phyloP scores from a whole-genome alignment of 805 yeast genomes.

The Cyberlindnera petersonii region DNA sequence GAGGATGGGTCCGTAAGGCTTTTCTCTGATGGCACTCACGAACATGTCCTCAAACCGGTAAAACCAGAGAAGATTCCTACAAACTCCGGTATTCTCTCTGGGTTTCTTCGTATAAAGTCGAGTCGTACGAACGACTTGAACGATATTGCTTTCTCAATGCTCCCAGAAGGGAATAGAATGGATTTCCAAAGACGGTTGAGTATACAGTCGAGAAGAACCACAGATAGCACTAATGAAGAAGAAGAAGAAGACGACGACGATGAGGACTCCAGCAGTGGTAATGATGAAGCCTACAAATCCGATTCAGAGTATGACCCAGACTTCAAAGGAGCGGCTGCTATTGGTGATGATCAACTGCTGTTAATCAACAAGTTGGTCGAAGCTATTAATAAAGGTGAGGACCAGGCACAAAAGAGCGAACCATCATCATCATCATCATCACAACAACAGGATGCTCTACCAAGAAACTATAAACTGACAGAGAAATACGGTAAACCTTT shows the following conservation, averaged over 20 bases:
- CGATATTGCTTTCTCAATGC: slow-evolving; percentile 27
- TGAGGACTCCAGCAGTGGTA: slow-evolving; percentile 6
- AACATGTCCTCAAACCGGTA: slow-evolving; percentile 20
- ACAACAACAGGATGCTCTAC: no score
- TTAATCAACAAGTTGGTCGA: slow-evolving; percentile 45
- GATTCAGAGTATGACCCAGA: slow-evolving; percentile 7
- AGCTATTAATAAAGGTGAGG: slow-evolving; percentile 39
- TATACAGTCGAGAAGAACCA: slow-evolving; percentile 25
- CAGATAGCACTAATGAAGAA: slow-evolving; percentile 19
- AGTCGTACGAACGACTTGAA: slow-evolving; percentile 13
- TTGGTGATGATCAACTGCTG: slow-evolving; percentile 46
- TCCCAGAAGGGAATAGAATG: slow-evolving; percentile 28
- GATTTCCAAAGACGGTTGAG: slow-evolving; percentile 28
- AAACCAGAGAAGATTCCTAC: slow-evolving; percentile 26
- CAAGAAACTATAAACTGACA: slow-evolving; percentile 33
- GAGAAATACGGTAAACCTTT: slow-evolving; percentile 49
- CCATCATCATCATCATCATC: no score
- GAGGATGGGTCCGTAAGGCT: slow-evolving; percentile 19
- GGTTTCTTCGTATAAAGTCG: slow-evolving; percentile 21
- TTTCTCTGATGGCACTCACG: slow-evolving; percentile 26
- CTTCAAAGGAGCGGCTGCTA: slow-evolving; percentile 34
- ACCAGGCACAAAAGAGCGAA: slow-evolving; percentile 3
- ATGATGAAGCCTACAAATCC: slow-evolving; percentile 9
- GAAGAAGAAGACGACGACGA: slow-evolving; percentile 7
- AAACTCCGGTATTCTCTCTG: slow-evolving; percentile 22